Conservation (phyloP, 2,329 filamentous ascomycete genomes). For the Tolypocladium paradoxum region DNA sequence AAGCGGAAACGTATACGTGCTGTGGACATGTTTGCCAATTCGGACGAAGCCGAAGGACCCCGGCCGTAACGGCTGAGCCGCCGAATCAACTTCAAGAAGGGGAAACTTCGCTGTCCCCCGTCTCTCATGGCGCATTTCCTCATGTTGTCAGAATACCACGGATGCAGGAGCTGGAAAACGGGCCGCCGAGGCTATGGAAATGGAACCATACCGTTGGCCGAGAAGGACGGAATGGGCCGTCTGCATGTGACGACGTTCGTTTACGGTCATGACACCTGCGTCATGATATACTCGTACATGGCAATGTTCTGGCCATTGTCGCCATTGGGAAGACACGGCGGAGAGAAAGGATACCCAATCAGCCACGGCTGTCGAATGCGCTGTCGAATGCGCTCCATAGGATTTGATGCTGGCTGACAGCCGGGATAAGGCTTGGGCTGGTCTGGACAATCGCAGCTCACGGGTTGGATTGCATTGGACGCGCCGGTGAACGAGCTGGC, state of each 20-base stretch:
- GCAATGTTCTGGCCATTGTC: not conserved
- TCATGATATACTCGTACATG: not conserved
- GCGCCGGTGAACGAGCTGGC: too few species aligned
- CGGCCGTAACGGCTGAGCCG: not conserved
- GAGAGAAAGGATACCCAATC: not conserved
- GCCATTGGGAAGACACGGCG: not conserved
- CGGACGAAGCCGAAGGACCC: constrained; percentile 35
- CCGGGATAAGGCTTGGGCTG: not conserved
- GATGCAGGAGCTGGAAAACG: not conserved
- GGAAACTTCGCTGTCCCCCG: too few species aligned
- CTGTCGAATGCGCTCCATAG: not conserved
- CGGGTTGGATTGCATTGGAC: not conserved
- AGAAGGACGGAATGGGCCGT: not conserved
- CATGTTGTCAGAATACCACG: not conserved
- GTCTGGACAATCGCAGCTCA: not conserved
- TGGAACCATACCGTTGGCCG: not conserved
- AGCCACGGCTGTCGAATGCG: not conserved
- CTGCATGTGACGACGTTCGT: too few species aligned
- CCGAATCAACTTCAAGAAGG: too few species aligned
- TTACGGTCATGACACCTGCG: too few species aligned
- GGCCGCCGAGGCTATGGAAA: not conserved
- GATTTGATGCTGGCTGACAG: not conserved
- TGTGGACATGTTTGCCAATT: constrained; percentile 81
- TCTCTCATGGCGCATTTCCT: too few species aligned
- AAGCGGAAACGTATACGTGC: constrained; percentile 57